Percentiles rank a stretch among this genome's conserved stretches.
Evolutionary conservation across 129 eudicot genomes (phyloP).

Genomic region (Mikania micrantha): DNA sequence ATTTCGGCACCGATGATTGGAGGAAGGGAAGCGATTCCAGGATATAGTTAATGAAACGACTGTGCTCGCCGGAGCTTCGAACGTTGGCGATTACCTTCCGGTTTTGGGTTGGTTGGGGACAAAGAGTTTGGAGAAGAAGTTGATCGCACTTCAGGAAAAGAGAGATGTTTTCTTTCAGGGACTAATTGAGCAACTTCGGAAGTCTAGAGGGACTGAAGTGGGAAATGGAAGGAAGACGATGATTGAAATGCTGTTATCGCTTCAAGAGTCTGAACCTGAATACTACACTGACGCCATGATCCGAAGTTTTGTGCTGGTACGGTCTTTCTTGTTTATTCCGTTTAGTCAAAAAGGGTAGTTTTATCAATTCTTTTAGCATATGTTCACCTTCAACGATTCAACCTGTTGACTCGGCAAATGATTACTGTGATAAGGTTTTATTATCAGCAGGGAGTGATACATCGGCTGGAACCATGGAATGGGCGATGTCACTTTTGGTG

Average conservation of each 20-base stretch:
- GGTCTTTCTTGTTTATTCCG: neutral
- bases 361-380: too few species aligned
- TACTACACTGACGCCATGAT: slow-evolving; percentile 45
- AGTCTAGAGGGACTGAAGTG: neutral
- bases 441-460: slow-evolving; percentile 36
- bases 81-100: slow-evolving; percentile 47
- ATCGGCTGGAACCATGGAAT: slow-evolving; percentile 37
- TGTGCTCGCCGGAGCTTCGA: slow-evolving; percentile 16
- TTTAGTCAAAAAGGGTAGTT: too few species aligned
- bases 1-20: slow-evolving; percentile 30
- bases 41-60: slow-evolving; percentile 31
- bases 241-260: slow-evolving; percentile 44
- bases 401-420: neutral
- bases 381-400: too few species aligned
- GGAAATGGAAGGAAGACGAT: slow-evolving; percentile 28
- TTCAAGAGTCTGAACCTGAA: slow-evolving; percentile 49
- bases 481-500: slow-evolving; percentile 30
- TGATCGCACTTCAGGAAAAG: slow-evolving; percentile 22
- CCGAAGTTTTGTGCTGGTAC: slow-evolving; percentile 48
- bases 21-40: slow-evolving; percentile 38
- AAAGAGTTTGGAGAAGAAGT: slow-evolving; percentile 20
- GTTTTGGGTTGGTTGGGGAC: slow-evolving; percentile 34
- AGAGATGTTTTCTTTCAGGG: slow-evolving; percentile 46
- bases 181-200: slow-evolving; percentile 30
- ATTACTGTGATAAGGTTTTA: slow-evolving; percentile 7